A percentile compares a stretch with the other conserved stretches of the same genome.
Conservation (phyloP, 2,329 filamentous ascomycete genomes). For the Aspergillus brasiliensis region DNA sequence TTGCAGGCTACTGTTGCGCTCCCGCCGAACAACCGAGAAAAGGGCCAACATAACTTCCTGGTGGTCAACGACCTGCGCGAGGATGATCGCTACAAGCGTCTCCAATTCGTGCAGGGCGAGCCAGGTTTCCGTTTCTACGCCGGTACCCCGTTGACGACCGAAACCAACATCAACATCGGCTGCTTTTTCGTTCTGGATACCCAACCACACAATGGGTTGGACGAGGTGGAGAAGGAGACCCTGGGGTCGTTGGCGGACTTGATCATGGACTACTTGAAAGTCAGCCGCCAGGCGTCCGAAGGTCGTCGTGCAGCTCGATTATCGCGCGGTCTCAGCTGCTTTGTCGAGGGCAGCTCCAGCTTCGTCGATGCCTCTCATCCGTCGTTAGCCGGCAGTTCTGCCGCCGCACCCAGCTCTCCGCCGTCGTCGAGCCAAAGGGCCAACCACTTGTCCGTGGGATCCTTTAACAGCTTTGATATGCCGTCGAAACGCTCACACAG, state of each 20-base stretch:
- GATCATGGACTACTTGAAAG: conserved; percentile 63
- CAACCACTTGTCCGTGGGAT: conserved; percentile 27
- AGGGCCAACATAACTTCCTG: conserved; percentile 30
- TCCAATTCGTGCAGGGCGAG: conserved; percentile 37
- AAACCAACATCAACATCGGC: conserved; percentile 61
- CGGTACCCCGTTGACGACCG: conserved; percentile 63
- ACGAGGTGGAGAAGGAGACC: conserved; percentile 45
- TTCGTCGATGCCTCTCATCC: conserved; percentile 34
- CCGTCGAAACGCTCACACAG: conserved; percentile 31
- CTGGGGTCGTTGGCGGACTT: conserved; percentile 59
- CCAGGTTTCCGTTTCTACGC: conserved; percentile 55
- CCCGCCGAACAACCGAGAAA: conserved; percentile 26
- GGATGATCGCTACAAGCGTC: conserved; percentile 41
- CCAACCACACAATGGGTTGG: conserved; percentile 54
- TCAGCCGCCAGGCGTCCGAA: conserved; percentile 55
- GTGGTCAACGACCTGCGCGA: conserved; percentile 43
- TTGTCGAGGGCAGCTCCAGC: conserved; percentile 55
- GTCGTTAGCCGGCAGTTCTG: conserved; percentile 26
- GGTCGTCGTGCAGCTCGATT: conserved; percentile 56
- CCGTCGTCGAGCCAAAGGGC: conserved; percentile 25
- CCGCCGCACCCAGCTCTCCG: conserved; percentile 21
- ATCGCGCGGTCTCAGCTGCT: conserved; percentile 58
- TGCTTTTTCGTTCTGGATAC: conserved; percentile 63
- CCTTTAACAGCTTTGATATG: conserved; percentile 24
- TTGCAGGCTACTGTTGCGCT: conserved; percentile 40